Base-by-base conservation (phyloP, 805 yeast genomes). In the Yarrowia phangngaensis region DNA sequence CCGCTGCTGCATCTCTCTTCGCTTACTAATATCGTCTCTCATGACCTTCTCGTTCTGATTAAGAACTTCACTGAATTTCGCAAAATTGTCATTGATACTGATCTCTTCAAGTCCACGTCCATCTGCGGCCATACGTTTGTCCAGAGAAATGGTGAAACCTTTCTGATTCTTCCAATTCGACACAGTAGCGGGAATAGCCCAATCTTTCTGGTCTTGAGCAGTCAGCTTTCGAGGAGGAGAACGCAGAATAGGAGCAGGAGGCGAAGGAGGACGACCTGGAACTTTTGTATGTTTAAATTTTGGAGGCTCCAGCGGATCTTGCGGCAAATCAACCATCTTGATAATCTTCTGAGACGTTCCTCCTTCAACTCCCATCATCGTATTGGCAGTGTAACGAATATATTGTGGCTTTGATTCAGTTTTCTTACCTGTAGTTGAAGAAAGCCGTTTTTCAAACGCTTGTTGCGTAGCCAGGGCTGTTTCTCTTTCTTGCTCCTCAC, bases 91-190 rank as follows among this genome's bases (percentile, higher is more conserved):
- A 51, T 76, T 72, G 45, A 81, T 72, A 13, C 56, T 64, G 0
- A 62, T 64, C 11, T 63, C 66, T 26, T 61, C 58, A 20, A 59
- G 53, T 0, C 68, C 63, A 2, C 71, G 66, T 0, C 71, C 71
- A 49, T 70, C 73, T 11, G 74, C 73, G 1, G 82, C 81, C 50
- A 85, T 69, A 52, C 97, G 70, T 58, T 83, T 84, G 49, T 88
- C 95, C 30, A 89, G 64, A 0, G 83, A 79, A 34, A 89, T 80
- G 0, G 95, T 79, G 60, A 79, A 86, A 1, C 97, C 97, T 56
- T 84, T 83, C 13, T 89, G 85, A 63, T 92, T 92, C 64, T 88
- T 89, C 97, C 97, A 92, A 63, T 86, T 87, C 1, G 97, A 90
- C 0, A 90, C 76, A 1, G 94, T 86, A 0, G 95, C 80, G 0